Conservation (phyloP, 495 filamentous ascomycete genomes). For the Monascus purpureus region DNA sequence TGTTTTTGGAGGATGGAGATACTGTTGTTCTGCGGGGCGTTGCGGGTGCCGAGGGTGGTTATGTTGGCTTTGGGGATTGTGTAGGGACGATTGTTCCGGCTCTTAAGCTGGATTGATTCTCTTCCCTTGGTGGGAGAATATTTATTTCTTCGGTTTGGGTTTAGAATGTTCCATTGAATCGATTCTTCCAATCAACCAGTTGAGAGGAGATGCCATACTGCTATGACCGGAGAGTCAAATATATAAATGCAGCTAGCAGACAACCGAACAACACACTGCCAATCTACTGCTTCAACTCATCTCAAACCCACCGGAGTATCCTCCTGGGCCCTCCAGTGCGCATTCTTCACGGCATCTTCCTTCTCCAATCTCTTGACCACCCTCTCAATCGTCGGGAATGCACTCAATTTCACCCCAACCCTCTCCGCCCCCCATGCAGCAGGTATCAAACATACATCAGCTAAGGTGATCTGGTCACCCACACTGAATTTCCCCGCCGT, state of each 20-base stretch:
- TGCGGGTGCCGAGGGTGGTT: constrained; percentile 43
- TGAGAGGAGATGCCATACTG: no score
- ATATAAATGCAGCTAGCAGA: constrained; percentile 1
- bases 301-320: constrained; percentile 37
- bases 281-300: constrained; percentile 2
- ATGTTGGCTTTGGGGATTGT: constrained; percentile 66
- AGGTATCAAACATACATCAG: constrained; percentile 39
- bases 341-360: constrained; percentile 23
- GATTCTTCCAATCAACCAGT: no score
- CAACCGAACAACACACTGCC: neutral
- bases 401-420: constrained; percentile 29
- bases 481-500: constrained; percentile 32
- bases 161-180: no score
- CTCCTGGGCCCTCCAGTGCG: constrained; percentile 30
- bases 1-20: constrained; percentile 79
- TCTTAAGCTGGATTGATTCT: constrained; percentile 12
- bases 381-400: constrained; percentile 22
- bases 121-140: no score
- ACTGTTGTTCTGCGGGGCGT: constrained; percentile 55
- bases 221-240: no score
- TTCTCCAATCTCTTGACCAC: constrained; percentile 24
- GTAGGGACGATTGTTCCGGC: constrained; percentile 41
- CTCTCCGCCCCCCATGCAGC: constrained; percentile 37
- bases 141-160: no score
- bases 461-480: constrained; percentile 34